Base-by-base conservation (phyloP, 768 basidiomycete genomes). In the Phylloporus scabripes region DNA sequence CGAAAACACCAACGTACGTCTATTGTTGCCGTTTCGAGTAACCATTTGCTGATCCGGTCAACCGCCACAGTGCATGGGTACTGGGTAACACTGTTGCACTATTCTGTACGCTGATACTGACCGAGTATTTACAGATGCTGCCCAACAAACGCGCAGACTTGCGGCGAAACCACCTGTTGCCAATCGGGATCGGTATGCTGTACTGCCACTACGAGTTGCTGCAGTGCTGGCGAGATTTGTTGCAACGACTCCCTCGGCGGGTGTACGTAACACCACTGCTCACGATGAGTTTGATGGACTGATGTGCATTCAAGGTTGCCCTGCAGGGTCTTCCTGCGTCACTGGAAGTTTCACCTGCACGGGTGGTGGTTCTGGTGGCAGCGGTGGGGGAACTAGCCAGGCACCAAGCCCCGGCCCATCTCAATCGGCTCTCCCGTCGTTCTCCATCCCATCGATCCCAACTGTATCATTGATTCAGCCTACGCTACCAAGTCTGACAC, bases 201-300 rank as follows among this genome's bases (percentile, higher is more conserved):
- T 31, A 38, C 0, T 4, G 56, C 17, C 20, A 28, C 39, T n/a
- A 5, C 0, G 0, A 15, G 9, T 7, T 62, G 61, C 18, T 62
- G 60, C 17, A 37, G 18, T 23, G 0, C 40, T 7, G 55, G 59
- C 38, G 15, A 4, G 21, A 37, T 45, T 20, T 64, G 63, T 17
- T 63, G 62, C 24, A 55, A 49, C 5, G 63, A 64, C 29, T 37
- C 37, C 8, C 29, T 37, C 24, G 63, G 63, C 26, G 56, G 50
- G 46, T 64, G 63, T 64, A 39, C 21, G 62, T 58, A 10, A 7
- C 11, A 10, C 3, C 26, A 9, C 26, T 6, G n/a, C 3, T 17
- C 1, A 5, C 21, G 11, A 8, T 4, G 9, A 12, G 18, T 2
- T 12, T 1, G 17, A 12, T 26, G 23, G 42, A 43, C 51, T 61